Conservation (phyloP, 2,329 filamentous ascomycete genomes). For the Fusarium sp. region DNA sequence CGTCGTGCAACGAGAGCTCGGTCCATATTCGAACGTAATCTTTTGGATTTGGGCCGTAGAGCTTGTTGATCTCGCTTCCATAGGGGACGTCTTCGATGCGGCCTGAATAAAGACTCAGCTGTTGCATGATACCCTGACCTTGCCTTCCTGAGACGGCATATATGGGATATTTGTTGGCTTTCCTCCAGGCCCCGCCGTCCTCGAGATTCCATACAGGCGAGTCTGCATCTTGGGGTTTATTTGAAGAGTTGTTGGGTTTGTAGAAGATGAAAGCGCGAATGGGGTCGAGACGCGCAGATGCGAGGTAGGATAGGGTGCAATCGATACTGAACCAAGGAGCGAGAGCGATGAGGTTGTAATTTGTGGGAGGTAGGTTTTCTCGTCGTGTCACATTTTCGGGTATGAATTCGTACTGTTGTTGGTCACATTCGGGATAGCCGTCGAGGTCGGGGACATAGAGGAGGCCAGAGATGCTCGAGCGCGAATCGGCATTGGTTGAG, state of each 20-base stretch:
- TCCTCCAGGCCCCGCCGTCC: conserved; percentile 75
- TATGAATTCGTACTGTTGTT: conserved; percentile 69
- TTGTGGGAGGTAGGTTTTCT: conserved; percentile 69
- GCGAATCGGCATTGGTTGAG: conserved; percentile 66
- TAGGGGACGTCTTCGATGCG: conserved; percentile 69
- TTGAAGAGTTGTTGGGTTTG: conserved; percentile 61
- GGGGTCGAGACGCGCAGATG: conserved; percentile 63
- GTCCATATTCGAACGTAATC: conserved; percentile 69
- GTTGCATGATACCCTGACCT: conserved; percentile 72
- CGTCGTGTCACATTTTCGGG: conserved; percentile 77
- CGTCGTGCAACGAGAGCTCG: conserved; percentile 57
- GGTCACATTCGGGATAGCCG: conserved; percentile 65
- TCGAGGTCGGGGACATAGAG: conserved; percentile 82
- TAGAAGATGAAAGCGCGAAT: conserved; percentile 71
- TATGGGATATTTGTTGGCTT: conserved; percentile 75
- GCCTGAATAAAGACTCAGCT: conserved; percentile 79
- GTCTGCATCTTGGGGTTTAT: conserved; percentile 69
- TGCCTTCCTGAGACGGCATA: conserved; percentile 77
- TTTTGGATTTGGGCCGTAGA: conserved; percentile 62
- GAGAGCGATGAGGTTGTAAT: conserved; percentile 79
- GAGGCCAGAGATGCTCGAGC: conserved; percentile 74
- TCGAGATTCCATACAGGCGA: conserved; percentile 74
- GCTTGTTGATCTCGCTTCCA: conserved; percentile 61
- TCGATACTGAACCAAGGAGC: conserved; percentile 82
- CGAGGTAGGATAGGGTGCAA: conserved; percentile 78